Evolutionary conservation across 805 yeast species (phyloP).

Genomic region (Hagleromyces aurorensis): DNA sequence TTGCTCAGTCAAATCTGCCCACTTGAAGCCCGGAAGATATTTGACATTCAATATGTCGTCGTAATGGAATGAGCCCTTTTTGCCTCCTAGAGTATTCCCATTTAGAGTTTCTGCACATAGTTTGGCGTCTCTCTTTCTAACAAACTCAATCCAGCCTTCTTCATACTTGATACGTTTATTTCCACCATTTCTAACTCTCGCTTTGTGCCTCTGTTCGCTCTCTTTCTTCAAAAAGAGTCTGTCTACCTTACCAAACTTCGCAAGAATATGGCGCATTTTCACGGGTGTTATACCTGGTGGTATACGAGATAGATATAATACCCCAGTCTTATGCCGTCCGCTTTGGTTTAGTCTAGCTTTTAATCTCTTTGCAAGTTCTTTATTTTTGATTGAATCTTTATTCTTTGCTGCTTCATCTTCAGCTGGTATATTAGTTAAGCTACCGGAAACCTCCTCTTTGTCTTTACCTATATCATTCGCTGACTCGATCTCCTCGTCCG

Average conservation of each 20-base stretch:
- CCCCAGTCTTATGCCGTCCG: conserved; percentile 81
- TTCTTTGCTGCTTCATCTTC: conserved; percentile 15
- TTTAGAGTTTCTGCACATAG: conserved; percentile 79
- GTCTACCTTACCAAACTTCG: conserved; percentile 82
- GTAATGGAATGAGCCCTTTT: conserved; percentile 80
- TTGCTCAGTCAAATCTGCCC: conserved; percentile 91
- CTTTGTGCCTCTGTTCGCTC: conserved; percentile 51
- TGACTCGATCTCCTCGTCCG: conserved; percentile 14
- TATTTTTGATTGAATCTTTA: conserved; percentile 3
- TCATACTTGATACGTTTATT: conserved; percentile 80
- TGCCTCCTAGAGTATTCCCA: conserved; percentile 87
- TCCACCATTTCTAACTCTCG: conserved; percentile 80
- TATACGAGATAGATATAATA: conserved; percentile 79
- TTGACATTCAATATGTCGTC: conserved; percentile 91
- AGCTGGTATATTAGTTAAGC: too few species aligned
- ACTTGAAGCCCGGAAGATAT: conserved; percentile 85
- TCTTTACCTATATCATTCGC: conserved; percentile 15
- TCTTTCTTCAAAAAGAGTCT: conserved; percentile 85
- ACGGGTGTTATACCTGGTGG: conserved; percentile 98
- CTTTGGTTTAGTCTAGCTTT: too few species aligned
- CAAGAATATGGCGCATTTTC: conserved; percentile 71
- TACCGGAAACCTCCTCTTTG: conserved; percentile 10
- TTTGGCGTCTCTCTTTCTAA: conserved; percentile 78
- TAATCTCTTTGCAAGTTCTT: conserved; percentile 37
- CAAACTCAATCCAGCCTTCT: conserved; percentile 97